Evolutionary conservation across 352 stramenopile species (phyloP).

Genomic region (Elongisporangium undulatum): DNA sequence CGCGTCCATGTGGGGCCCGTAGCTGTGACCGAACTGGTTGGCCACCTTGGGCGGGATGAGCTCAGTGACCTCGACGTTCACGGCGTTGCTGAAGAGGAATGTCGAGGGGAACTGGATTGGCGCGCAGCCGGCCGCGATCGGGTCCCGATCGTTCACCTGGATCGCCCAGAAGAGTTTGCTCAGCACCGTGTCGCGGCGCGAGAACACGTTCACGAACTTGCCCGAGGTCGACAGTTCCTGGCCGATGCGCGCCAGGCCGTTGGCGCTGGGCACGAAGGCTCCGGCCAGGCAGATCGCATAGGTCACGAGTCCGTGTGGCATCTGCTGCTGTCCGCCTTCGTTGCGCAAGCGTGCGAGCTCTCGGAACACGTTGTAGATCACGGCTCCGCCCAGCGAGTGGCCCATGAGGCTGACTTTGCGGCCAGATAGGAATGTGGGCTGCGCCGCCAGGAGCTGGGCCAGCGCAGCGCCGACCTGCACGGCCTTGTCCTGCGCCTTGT

Average conservation of each 20-base stretch:
- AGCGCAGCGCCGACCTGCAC: slow-evolving; percentile 71
- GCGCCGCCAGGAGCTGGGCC: slow-evolving; percentile 51
- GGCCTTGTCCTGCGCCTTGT: slow-evolving; percentile 78
- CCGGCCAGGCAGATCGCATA: slow-evolving; percentile 69
- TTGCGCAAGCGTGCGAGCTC: slow-evolving; percentile 48
- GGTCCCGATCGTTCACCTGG: slow-evolving; percentile 34
- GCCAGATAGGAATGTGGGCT: slow-evolving; percentile 38
- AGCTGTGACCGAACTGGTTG: slow-evolving; percentile 82
- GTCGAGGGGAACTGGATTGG: slow-evolving; percentile 9
- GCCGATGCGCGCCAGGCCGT: slow-evolving; percentile 31
- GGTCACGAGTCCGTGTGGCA: slow-evolving; percentile 21
- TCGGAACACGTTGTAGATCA: slow-evolving; percentile 70
- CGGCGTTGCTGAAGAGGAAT: slow-evolving; percentile 8
- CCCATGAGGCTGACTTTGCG: slow-evolving; percentile 68
- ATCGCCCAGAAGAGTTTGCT: slow-evolving; percentile 73
- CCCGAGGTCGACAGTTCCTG: slow-evolving; percentile 28
- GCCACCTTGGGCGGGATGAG: slow-evolving; percentile 47
- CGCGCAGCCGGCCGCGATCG: slow-evolving; percentile 47
- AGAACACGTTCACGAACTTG: slow-evolving; percentile 81
- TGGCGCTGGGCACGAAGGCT: slow-evolving; percentile 44
- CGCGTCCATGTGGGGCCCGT: slow-evolving; percentile 59
- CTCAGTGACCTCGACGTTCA: slow-evolving; percentile 73
- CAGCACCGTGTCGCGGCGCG: slow-evolving; percentile 62
- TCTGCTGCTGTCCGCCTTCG: slow-evolving; percentile 1
- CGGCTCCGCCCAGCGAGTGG: slow-evolving; percentile 73